Evolutionary conservation across 768 basidiomycete genomes (phyloP).

Genomic region (Exsudoporus frostii): DNA sequence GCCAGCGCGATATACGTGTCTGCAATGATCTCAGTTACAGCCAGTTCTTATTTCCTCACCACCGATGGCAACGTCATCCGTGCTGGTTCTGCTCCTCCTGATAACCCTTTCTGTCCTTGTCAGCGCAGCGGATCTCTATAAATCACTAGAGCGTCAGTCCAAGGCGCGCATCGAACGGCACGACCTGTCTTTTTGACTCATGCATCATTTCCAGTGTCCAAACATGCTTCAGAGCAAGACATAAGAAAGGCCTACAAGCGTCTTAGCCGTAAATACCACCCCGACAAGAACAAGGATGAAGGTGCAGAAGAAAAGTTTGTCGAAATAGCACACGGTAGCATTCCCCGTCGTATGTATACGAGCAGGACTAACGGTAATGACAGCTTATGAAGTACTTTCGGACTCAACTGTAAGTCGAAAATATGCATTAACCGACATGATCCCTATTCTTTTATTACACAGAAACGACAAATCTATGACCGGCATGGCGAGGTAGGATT

Average conservation of each 20-base stretch:
- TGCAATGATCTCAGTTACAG: background rate
- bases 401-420: constrained; percentile 61
- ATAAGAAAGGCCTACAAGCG: constrained; percentile 91
- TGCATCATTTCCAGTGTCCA: constrained; percentile 47
- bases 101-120: constrained; percentile 29
- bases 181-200: constrained; percentile 22
- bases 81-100: constrained; percentile 29
- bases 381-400: constrained; percentile 94
- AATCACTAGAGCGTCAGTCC: constrained; percentile 72
- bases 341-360: background rate
- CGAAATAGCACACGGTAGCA: constrained; percentile 81
- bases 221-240: constrained; percentile 81
- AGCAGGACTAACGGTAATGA: constrained; percentile 6
- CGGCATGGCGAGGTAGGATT: constrained; percentile 76
- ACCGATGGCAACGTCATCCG: constrained; percentile 28
- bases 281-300: constrained; percentile 91
- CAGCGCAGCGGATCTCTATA: constrained; percentile 74
- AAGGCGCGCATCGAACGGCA: constrained; percentile 30
- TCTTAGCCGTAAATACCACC: constrained; percentile 85
- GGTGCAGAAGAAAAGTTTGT: constrained; percentile 85
- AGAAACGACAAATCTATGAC: constrained; percentile 96
- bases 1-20: constrained; percentile 30
- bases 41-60: background rate
- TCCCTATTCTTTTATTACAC: constrained; percentile 4
- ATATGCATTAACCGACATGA: background rate